Evolutionary conservation across 2,329 filamentous ascomycete species (phyloP).

Genomic region (Drechslerella dactyloides): DNA sequence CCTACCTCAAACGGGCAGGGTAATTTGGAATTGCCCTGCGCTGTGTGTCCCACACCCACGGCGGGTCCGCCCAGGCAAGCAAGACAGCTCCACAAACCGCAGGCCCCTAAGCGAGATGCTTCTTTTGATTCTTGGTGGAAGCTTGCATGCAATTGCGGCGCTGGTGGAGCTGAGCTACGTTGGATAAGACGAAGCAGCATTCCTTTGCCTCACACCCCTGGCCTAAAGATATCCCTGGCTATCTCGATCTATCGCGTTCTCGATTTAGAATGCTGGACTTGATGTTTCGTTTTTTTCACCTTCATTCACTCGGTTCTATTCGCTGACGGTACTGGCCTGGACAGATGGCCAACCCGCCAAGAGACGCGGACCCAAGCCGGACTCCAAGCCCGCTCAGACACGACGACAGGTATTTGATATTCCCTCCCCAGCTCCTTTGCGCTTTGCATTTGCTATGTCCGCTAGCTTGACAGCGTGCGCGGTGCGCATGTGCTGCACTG

Average conservation of each 20-base stretch:
- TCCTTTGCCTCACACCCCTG: constrained; percentile 17
- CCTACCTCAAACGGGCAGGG: constrained; percentile 46
- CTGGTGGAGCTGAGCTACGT: constrained; percentile 26
- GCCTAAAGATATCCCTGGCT: constrained; percentile 8
- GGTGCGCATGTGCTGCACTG: background rate
- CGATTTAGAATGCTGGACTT: constrained; percentile 26
- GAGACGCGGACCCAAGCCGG: constrained; percentile 90
- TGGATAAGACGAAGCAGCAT: constrained; percentile 36
- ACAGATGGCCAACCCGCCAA: constrained; percentile 84
- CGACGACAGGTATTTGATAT: constrained; percentile 77
- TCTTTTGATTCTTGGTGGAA: constrained; percentile 3
- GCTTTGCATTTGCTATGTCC: constrained; percentile 1
- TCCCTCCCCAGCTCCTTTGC: constrained; percentile 23
- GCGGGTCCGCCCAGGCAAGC: constrained; percentile 29
- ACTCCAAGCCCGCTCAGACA: constrained; percentile 92
- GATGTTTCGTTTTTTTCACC: constrained; percentile 23
- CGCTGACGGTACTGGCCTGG: constrained; percentile 2
- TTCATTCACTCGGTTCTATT: constrained; percentile 18
- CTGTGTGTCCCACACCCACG: constrained; percentile 30
- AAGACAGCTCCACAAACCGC: constrained; percentile 41
- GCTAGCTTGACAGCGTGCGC: background rate
- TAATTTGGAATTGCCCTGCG: constrained; percentile 48
- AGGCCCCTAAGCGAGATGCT: constrained; percentile 30
- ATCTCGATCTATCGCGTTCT: constrained; percentile 9
- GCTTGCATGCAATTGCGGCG: too few relatives aligned